Percentiles rank a stretch among this genome's conserved stretches.
phyloP scores from a whole-genome alignment of 768 basidiomycete genomes.

The Ramaria rubella region DNA sequence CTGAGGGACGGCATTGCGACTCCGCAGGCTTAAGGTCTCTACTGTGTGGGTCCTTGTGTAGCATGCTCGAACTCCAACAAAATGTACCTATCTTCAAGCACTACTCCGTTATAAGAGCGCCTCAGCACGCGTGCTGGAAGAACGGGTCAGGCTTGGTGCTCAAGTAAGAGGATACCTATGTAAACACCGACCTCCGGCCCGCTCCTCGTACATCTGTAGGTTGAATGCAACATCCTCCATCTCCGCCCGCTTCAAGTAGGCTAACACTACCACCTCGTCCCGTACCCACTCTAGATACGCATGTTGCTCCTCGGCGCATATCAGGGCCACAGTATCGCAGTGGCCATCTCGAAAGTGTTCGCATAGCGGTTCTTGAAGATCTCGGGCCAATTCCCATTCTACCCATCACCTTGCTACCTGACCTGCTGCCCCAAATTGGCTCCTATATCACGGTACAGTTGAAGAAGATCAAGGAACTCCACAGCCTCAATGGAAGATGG shows the following conservation, averaged over 20 bases:
- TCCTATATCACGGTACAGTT: background rate
- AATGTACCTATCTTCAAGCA: no score
- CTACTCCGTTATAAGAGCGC: no score
- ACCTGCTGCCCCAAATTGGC: background rate
- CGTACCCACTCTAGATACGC: background rate
- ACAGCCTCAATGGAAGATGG: background rate
- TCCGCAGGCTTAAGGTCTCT: no score
- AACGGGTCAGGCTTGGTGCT: no score
- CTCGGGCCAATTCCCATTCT: background rate
- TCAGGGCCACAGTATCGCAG: background rate
- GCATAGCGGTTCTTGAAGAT: no score
- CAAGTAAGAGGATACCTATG: no score
- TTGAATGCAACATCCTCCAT: background rate
- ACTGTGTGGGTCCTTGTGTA: no score
- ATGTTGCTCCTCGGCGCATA: background rate
- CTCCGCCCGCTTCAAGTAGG: background rate
- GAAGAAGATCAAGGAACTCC: background rate
- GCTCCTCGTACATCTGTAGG: no score
- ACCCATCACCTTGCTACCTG: background rate
- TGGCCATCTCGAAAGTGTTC: background rate
- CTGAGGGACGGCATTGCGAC: no score
- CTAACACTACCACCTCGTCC: background rate
- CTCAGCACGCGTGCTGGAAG: no score
- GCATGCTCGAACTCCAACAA: no score
- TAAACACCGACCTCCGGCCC: no score